These are phyloP conservation scores for Hypoxylon subgilvum DNA, from an alignment of 495 filamentous ascomycete species.

Conservation along the genomic window DNA sequence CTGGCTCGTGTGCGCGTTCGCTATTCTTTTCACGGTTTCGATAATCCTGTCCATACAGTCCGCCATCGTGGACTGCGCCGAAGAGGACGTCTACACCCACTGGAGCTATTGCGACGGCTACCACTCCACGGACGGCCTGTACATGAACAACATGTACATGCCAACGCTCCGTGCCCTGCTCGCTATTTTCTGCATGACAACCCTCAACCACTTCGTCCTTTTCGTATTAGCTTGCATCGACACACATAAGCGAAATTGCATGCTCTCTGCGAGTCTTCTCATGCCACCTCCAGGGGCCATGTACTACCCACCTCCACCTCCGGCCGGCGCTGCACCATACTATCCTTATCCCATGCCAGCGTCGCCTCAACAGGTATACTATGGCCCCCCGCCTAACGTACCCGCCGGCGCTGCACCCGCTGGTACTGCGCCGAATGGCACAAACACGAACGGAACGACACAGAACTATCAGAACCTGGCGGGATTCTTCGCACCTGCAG, in stretches of 20 bases:
- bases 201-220: conserved; percentile 47
- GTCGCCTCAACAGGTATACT: conserved; percentile 14
- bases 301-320: conserved; percentile 21
- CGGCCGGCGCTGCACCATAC: conserved; percentile 19
- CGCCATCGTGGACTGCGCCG: conserved; percentile 2
- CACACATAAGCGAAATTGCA: conserved; percentile 39
- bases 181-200: conserved; percentile 29
- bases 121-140: not conserved
- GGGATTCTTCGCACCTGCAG: conserved; percentile 35
- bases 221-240: conserved; percentile 55
- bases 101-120: conserved; percentile 29
- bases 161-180: conserved; percentile 21
- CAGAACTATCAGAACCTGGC: conserved; percentile 30
- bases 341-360: conserved; percentile 35
- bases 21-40: conserved; percentile 10
- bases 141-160: conserved; percentile 19
- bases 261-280: conserved; percentile 27
- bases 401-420: not conserved
- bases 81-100: conserved; percentile 1
- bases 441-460: not conserved
- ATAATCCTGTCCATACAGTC: conserved; percentile 1
- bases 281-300: conserved; percentile 18
- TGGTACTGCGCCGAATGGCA: not conserved
- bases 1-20: conserved; percentile 42
- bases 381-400: not conserved